Conservation (phyloP, 176 grass and related monocot species). For the Ensete ventricosum region DNA sequence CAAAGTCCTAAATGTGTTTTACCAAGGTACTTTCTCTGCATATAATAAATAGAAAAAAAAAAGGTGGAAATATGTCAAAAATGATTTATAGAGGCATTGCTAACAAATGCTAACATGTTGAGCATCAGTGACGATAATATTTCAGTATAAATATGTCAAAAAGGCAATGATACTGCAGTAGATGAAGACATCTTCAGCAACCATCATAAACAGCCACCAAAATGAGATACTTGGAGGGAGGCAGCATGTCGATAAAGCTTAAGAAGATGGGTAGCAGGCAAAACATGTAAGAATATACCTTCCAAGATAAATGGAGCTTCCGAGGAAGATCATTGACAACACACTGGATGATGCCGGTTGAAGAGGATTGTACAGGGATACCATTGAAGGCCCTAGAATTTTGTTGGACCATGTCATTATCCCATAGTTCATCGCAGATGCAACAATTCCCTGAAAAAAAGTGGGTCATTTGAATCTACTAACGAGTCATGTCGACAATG, state of each 20-base stretch:
- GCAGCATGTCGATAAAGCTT: background rate
- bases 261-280: background rate
- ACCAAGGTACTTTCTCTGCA: too few species aligned
- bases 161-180: background rate
- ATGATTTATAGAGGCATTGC: too few species aligned
- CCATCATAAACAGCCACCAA: background rate
- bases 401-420: slow-evolving; percentile 96
- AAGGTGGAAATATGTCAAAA: too few species aligned
- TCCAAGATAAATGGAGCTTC: slow-evolving; percentile 75
- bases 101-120: background rate
- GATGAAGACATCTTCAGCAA: background rate
- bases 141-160: background rate
- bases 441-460: slow-evolving; percentile 55
- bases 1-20: too few species aligned
- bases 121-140: background rate
- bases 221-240: too few species aligned
- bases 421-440: slow-evolving; percentile 80
- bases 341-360: slow-evolving; percentile 84
- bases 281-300: slow-evolving; percentile 29
- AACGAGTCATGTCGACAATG: background rate
- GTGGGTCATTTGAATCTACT: background rate
- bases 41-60: too few species aligned
- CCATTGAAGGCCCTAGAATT: slow-evolving; percentile 81
- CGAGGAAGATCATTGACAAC: slow-evolving; percentile 84
- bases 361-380: slow-evolving; percentile 80